These are phyloP conservation scores for Rheum nobile DNA, from an alignment of 148 eudicot species.

Conservation along the genomic window DNA sequence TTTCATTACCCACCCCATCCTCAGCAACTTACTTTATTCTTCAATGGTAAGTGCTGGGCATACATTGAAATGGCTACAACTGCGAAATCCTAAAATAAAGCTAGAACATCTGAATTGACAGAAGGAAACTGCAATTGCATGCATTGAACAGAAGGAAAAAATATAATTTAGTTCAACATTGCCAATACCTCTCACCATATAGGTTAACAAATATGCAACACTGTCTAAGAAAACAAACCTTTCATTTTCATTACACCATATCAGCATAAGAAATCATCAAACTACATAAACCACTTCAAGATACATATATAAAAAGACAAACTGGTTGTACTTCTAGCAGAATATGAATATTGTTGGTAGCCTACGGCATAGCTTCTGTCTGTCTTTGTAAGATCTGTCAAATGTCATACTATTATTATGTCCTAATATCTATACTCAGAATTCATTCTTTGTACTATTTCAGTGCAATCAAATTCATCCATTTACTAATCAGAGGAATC, in stretches of 20 bases:
- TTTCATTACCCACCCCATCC: constrained; percentile 4
- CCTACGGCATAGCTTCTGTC: neutral
- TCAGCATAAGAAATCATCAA: neutral
- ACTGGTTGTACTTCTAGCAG: neutral
- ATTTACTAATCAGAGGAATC: neutral
- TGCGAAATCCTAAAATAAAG: neutral
- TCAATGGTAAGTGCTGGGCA: constrained; percentile 4
- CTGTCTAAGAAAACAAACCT: neutral
- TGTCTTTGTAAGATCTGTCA: neutral
- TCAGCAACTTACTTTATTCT: constrained; percentile 1
- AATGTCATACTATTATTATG: neutral
- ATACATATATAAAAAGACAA: neutral
- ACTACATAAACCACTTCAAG: neutral
- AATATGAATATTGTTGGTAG: neutral
- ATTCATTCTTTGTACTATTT: neutral
- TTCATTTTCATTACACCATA: neutral
- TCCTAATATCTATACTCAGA: neutral
- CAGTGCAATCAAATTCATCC: neutral
- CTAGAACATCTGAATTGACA: constrained; percentile 2
- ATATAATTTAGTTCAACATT: neutral
- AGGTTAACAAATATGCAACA: neutral
- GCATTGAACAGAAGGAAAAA: neutral
- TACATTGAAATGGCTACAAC: neutral
- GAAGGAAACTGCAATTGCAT: neutral
- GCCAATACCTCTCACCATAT: neutral